phyloP scores from a whole-genome alignment of 441 rosid species.

The Corymbia calophylla region DNA sequence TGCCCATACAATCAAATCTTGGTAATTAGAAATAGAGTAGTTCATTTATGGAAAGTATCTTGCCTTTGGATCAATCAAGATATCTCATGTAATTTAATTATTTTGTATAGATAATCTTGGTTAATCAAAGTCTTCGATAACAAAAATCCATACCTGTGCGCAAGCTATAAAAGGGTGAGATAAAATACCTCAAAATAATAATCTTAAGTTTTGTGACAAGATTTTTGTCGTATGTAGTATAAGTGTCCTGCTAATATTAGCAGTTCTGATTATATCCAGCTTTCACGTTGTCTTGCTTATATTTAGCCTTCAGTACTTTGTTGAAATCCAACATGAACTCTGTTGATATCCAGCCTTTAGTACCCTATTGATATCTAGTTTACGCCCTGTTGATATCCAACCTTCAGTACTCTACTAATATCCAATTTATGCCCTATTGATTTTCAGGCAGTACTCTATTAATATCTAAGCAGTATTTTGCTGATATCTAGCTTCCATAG shows the following conservation, averaged over 20 bases:
- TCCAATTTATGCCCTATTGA: neutral
- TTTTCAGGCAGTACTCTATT: neutral
- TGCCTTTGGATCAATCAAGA: neutral
- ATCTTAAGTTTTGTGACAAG: rapidly evolving
- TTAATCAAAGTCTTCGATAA: neutral
- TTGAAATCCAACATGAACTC: too few relatives aligned
- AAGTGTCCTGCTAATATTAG: neutral
- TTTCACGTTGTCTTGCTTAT: neutral
- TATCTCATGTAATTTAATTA: neutral
- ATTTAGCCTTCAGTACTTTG: neutral
- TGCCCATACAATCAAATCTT: rapidly evolving
- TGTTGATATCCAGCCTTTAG: neutral
- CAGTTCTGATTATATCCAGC: neutral
- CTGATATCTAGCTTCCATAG: too few relatives aligned
- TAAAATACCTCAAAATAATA: neutral
- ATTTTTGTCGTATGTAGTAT: neutral
- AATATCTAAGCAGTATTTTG: neutral
- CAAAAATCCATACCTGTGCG: rapidly evolving
- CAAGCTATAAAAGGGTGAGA: neutral
- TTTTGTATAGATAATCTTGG: rapidly evolving
- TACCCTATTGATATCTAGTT: neutral
- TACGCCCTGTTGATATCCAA: neutral
- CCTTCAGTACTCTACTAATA: neutral
- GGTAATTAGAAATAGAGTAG: neutral
- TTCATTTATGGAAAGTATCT: neutral